Evolutionary conservation across 1,284 basidiomycete species (phyloP), one percentile per base, ranked within the genome.

Genomic region (Meripilus lineatus): DNA sequence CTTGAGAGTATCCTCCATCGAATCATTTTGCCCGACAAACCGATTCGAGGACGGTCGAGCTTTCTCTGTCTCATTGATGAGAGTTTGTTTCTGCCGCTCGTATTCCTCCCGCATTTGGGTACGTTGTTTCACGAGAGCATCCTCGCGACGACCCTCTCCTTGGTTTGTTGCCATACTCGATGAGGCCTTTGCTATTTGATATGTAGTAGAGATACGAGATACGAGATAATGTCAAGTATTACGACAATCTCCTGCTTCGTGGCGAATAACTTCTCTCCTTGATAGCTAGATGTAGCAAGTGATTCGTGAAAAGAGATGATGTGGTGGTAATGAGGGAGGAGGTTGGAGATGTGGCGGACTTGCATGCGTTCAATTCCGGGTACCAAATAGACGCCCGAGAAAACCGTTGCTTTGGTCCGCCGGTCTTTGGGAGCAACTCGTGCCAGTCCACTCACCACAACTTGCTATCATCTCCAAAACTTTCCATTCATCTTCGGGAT

Each of bases 21-120:
- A 92, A 61, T 98, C 95, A 65, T 91, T 84, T 64, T 96, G 91
- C 4, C 89, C 88, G 17, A 94, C 86, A 64, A 99, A 99, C 45
- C 93, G 89, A 58, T 89, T 86, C 1, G 78, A 69, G 0, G 89
- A 89, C 5, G 88, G 82, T 44, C 88, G 80, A 48, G 87, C 77
- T 65, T 91, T 89, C 69, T 90, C 88, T 2, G 86, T 89, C 64
- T 89, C 86, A 50, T 74, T 79, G 52, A 89, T 81, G 59, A 95
- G 80, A 35, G 77, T 81, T 54, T 86, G 81, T 59, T 92, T 93
- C 62, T 94, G 89, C n/a, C 88, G 78, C 56, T 93, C 88, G 57
- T 81, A 95, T 42, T 91, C 89, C 58, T 92, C 87, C 58, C 89
- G 80, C 73, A 88, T 84, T 57, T 87, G 84, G 42, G 72, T 75